A percentile compares a stretch with the other conserved stretches of the same genome.
Evolutionary conservation across 495 filamentous ascomycete genomes (phyloP).

Genomic region (Darksidea phi): DNA sequence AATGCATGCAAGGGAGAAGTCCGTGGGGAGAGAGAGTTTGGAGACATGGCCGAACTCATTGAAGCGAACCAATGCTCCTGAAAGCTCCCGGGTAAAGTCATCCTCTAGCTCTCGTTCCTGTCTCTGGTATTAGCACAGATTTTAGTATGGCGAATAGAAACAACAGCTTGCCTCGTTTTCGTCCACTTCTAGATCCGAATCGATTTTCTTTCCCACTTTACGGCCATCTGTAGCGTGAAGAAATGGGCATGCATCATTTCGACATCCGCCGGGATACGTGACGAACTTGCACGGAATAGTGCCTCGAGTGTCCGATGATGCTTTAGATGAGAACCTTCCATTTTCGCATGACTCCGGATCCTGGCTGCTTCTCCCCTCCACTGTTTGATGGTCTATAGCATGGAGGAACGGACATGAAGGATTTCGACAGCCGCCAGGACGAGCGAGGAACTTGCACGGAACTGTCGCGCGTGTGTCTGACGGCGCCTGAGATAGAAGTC

Average conservation of each 20-base stretch:
- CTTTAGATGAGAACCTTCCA: not conserved
- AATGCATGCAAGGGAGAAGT: constrained; percentile 27
- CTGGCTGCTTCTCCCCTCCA: too few relatives aligned
- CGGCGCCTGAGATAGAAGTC: too few relatives aligned
- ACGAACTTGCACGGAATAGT: not conserved
- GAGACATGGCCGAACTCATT: constrained; percentile 14
- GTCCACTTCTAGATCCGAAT: not conserved
- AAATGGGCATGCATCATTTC: not conserved
- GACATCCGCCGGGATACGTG: not conserved
- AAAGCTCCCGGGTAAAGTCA: constrained; percentile 21
- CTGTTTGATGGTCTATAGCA: too few relatives aligned
- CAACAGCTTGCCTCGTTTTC: not conserved
- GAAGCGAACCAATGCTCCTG: constrained; percentile 24
- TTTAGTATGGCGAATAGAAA: not conserved
- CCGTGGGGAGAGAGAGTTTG: constrained; percentile 27
- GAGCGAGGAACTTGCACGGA: too few relatives aligned
- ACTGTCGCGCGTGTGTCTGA: too few relatives aligned
- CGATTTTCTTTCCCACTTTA: not conserved
- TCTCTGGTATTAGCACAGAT: not conserved
- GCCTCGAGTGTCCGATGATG: not conserved
- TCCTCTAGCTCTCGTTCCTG: constrained; percentile 2
- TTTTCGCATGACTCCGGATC: too few relatives aligned
- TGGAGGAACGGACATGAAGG: too few relatives aligned
- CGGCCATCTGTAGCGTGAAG: not conserved
- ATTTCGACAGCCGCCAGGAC: too few relatives aligned